Conservation (phyloP, 768 basidiomycete genomes). For the Pholiota conissans region DNA sequence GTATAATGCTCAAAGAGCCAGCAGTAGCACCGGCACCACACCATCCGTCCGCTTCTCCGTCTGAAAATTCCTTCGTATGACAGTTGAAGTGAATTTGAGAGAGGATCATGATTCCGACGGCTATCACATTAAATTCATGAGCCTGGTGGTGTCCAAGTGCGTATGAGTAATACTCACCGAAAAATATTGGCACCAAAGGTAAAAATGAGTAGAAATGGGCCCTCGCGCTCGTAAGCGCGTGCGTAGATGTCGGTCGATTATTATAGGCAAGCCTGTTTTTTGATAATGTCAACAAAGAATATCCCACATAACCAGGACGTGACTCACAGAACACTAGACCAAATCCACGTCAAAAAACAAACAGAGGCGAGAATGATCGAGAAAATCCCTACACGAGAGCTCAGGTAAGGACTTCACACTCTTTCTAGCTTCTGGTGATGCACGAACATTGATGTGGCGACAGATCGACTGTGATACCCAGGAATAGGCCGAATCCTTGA, state of each 20-base stretch:
- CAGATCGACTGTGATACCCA: background rate
- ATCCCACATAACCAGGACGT: too few relatives aligned
- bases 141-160: background rate
- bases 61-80: background rate
- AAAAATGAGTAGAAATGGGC: background rate
- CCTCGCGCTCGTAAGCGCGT: background rate
- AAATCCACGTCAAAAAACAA: background rate
- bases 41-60: background rate
- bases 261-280: background rate
- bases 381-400: background rate
- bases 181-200: background rate
- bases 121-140: background rate
- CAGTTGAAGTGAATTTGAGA: background rate
- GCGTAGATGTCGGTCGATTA: slow-evolving; percentile 3
- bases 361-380: background rate
- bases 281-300: too few relatives aligned
- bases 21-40: background rate
- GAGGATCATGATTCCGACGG: background rate
- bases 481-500: background rate
- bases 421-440: background rate
- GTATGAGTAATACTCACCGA: background rate
- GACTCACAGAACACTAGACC: slow-evolving; percentile 5
- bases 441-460: background rate
- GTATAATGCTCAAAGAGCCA: background rate
- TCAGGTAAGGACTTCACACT: background rate